phyloP scores from a whole-genome alignment of 257 asterid genomes.

The Apocynum venetum region DNA sequence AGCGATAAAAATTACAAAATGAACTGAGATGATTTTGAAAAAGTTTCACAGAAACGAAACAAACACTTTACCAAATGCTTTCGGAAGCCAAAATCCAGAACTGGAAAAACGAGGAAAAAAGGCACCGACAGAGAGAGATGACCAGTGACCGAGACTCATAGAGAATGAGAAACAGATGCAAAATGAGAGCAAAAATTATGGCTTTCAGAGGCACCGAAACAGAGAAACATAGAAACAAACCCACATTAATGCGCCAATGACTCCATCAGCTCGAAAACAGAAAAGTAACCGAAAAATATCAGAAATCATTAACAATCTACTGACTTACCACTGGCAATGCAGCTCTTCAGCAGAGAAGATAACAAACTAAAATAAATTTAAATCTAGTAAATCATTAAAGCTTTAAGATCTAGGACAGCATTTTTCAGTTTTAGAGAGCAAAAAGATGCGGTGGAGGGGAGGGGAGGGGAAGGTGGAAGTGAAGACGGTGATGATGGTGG shows the following conservation, averaged over 20 bases:
- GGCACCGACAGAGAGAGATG: constrained; percentile 19
- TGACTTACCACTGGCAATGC: constrained; percentile 23
- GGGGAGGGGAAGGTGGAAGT: constrained; percentile 23
- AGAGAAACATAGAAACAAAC: neutral
- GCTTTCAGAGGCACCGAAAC: constrained; percentile 20
- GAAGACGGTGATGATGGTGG: neutral
- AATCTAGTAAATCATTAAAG: neutral
- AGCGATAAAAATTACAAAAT: neutral
- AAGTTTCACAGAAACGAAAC: neutral
- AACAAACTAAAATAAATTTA: neutral
- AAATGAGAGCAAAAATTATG: constrained; percentile 7
- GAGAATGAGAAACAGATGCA: constrained; percentile 6
- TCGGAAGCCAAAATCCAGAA: neutral
- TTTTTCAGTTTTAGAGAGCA: constrained; percentile 14
- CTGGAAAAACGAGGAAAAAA: neutral
- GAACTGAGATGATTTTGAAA: neutral
- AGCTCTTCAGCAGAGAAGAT: neutral
- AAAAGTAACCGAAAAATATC: neutral
- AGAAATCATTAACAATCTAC: neutral
- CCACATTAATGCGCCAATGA: constrained; percentile 9
- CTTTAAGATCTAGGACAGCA: constrained; percentile 22
- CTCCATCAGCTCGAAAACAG: neutral
- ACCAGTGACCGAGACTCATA: constrained; percentile 3
- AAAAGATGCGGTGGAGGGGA: neutral
- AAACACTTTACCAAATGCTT: constrained; percentile 4